Conservation (phyloP, 176 grass and related monocot species). For the Rhynchospora breviuscula region DNA sequence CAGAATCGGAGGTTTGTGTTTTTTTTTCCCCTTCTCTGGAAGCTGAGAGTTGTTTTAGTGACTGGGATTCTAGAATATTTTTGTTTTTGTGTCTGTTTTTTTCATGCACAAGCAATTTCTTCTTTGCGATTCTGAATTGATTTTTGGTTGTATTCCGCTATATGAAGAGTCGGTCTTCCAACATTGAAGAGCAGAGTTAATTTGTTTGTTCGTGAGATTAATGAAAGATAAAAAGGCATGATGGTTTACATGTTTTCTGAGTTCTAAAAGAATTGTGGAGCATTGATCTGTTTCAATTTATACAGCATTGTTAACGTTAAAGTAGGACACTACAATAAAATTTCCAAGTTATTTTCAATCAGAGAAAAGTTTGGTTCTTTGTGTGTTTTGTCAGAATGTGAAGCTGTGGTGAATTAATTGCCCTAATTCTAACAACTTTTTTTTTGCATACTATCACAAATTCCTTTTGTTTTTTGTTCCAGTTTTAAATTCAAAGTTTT, state of each 20-base stretch:
- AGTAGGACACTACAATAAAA: neutral
- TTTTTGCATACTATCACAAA: neutral
- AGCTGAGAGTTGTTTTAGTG: neutral
- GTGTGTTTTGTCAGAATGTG: neutral
- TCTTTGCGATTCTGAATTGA: neutral
- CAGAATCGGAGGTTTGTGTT: slow-evolving; percentile 83
- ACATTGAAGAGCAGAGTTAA: neutral
- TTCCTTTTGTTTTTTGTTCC: neutral
- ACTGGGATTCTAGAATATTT: neutral
- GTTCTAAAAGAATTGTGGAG: neutral
- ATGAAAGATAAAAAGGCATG: neutral
- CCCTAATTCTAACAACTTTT: neutral
- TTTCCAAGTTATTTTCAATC: neutral
- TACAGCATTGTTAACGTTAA: neutral
- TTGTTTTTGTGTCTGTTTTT: neutral
- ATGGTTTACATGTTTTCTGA: neutral
- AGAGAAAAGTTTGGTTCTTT: neutral
- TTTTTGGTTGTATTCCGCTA: neutral
- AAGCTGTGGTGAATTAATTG: neutral
- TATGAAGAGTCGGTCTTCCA: neutral
- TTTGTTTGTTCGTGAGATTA: slow-evolving; percentile 1
- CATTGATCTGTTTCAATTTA: neutral
- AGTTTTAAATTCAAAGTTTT: neutral
- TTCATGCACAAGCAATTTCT: neutral
- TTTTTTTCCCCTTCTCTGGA: neutral